Evolutionary conservation across 164 flowering plant species (phyloP).

Genomic region (Houttuynia cordata): DNA sequence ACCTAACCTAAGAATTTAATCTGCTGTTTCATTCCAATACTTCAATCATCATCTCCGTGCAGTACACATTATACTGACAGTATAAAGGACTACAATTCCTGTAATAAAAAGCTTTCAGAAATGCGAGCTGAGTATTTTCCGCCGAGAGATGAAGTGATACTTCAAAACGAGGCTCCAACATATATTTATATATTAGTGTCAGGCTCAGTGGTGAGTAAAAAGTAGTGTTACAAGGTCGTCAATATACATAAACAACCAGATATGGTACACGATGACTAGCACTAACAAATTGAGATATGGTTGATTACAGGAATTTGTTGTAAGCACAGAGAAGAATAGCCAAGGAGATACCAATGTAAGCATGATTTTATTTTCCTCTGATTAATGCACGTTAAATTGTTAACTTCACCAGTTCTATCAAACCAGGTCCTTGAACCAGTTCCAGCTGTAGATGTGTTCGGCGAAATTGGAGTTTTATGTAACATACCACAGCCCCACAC

Average conservation of each 20-base stretch:
- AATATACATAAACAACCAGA: not conserved
- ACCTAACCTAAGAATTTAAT: not conserved
- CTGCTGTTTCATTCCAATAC: too few species aligned
- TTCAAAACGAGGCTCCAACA: slow-evolving; percentile 76
- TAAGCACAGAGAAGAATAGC: not conserved
- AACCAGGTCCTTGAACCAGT: slow-evolving; percentile 37
- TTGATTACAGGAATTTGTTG: not conserved
- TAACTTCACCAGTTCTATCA: not conserved
- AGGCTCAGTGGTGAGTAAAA: slow-evolving; percentile 62
- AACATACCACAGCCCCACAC: slow-evolving; percentile 67
- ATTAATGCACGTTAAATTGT: too few species aligned
- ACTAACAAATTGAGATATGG: too few species aligned
- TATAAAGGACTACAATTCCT: not conserved
- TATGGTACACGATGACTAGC: not conserved
- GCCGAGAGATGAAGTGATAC: slow-evolving; percentile 75
- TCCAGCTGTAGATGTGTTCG: slow-evolving; percentile 52
- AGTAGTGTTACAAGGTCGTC: not conserved
- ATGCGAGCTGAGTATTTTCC: slow-evolving; percentile 91
- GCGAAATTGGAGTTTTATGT: slow-evolving; percentile 72
- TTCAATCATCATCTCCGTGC: not conserved
- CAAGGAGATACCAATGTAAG: not conserved
- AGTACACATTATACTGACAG: too few species aligned
- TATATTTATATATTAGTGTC: slow-evolving; percentile 79
- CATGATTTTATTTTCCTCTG: not conserved
- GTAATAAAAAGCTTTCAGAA: slow-evolving; percentile 51